Evolutionary conservation across 306 rosid genomes (phyloP).

Genomic region (Ziziphus jujuba): DNA sequence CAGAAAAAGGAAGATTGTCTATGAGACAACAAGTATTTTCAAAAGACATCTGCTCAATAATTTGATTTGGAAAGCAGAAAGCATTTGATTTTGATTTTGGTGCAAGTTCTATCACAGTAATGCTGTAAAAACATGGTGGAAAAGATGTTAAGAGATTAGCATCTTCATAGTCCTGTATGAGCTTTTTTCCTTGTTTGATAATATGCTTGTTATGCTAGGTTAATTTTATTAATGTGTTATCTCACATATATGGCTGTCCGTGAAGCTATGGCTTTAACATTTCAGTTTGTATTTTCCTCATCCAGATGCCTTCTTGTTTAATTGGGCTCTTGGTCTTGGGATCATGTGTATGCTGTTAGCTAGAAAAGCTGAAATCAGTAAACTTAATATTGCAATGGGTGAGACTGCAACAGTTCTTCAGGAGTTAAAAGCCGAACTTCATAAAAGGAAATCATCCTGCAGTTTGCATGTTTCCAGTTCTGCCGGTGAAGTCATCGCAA

Average conservation of each 20-base stretch:
- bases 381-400: conserved; percentile 46
- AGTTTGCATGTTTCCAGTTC: conserved; percentile 23
- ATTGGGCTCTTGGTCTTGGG: conserved; percentile 66
- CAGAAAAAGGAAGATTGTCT: not conserved
- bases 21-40: not conserved
- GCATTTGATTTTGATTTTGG: not conserved
- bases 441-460: conserved; percentile 44
- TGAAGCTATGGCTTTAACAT: conserved; percentile 3
- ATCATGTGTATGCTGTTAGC: conserved; percentile 72
- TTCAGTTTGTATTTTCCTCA: conserved; percentile 6
- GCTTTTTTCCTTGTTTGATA: not conserved
- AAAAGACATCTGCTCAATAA: not conserved
- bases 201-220: not conserved
- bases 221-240: not conserved
- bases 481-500: conserved; percentile 24
- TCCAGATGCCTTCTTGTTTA: conserved; percentile 52
- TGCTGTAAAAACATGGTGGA: not conserved
- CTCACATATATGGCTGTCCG: not conserved
- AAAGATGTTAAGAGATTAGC: not conserved
- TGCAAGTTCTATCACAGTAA: not conserved
- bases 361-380: conserved; percentile 58
- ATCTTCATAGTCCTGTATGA: not conserved
- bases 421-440: conserved; percentile 55
- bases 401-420: conserved; percentile 57
- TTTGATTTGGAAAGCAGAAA: not conserved